Evolutionary conservation across 306 rosid species (phyloP).

Genomic region (Nissolia schottii): DNA sequence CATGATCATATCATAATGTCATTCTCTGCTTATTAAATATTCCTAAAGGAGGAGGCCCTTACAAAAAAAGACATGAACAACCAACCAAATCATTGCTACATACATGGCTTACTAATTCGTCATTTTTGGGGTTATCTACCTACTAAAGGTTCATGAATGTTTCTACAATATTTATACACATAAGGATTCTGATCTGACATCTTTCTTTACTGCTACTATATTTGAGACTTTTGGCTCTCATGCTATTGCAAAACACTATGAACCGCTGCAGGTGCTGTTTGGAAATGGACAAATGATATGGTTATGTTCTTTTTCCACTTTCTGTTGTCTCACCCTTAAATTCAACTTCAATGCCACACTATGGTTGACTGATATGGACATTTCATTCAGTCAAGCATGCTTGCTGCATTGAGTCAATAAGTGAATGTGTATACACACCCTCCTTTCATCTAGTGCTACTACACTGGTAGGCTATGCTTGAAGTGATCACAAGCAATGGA

Average conservation of each 20-base stretch:
- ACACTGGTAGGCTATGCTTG: too few species aligned
- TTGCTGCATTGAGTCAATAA: background rate
- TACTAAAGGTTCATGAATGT: constrained; percentile 7
- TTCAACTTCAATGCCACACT: constrained; percentile 14
- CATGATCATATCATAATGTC: constrained; percentile 8
- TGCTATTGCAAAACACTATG: background rate
- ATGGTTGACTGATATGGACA: constrained; percentile 14
- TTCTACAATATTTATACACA: background rate
- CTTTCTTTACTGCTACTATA: background rate
- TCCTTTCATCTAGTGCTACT: background rate
- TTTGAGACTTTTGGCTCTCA: background rate
- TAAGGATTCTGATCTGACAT: background rate
- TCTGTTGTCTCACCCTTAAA: background rate
- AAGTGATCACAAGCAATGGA: too few species aligned
- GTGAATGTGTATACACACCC: background rate
- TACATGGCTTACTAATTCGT: background rate
- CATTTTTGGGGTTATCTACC: background rate
- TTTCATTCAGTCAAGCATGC: constrained; percentile 7
- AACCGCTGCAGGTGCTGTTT: constrained; percentile 17
- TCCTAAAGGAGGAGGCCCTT: background rate
- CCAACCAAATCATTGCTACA: background rate
- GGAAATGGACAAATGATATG: constrained; percentile 8
- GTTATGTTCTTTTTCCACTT: background rate
- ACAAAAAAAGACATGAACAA: background rate
- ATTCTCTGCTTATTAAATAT: constrained; percentile 14